Evolutionary conservation across 768 basidiomycete species (phyloP), one percentile per base, ranked within the genome.

Genomic region (Rhizopogon vesiculosus): DNA sequence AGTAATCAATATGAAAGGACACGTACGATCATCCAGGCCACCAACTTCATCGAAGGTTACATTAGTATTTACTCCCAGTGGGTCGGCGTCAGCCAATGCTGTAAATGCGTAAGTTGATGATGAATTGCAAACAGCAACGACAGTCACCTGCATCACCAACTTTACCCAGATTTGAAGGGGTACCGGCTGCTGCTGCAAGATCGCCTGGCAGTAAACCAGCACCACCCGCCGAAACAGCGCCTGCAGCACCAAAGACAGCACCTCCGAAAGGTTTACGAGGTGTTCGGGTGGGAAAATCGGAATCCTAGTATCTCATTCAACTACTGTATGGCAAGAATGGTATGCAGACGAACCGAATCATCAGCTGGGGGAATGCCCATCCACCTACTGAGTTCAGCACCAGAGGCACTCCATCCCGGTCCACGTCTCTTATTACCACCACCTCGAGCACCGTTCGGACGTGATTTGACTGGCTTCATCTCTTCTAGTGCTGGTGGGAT

Each of bases 11-110:
- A 43, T 18, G 40, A 19, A 29, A 53, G 43, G 50, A 49, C 12
- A 45, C 85, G 66, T 63, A 94, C 93, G 96, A 53, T 93, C 90
- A 62, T 98, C 95, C 41, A 99, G 74, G 3, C 97, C 97, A 22
- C 97, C 97, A 28, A 98, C 92, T 72, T 93, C 92, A 63, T 97
- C 93, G 66, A 99, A 98, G 0, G 94, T 95, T 7, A 98, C 89
- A 60, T 91, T 92, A 61, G 86, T 82, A 62, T 95, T 94, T 7
- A 96, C 91, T 13, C 94, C 94, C 15, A 99, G 78, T 3, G 97
- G 97, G 72, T 99, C 97, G 3, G 91, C 89, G 67, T 99, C 97
- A 7, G 96, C 94, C 15, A 95, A 81, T 41, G 84, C 94, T 92
- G 45, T 57, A 44, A 53, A 33, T 13, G 42, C 42, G 40, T 15